Conservation (phyloP, 2,329 filamentous ascomycete genomes). For the Ophiostoma fasciatum region DNA sequence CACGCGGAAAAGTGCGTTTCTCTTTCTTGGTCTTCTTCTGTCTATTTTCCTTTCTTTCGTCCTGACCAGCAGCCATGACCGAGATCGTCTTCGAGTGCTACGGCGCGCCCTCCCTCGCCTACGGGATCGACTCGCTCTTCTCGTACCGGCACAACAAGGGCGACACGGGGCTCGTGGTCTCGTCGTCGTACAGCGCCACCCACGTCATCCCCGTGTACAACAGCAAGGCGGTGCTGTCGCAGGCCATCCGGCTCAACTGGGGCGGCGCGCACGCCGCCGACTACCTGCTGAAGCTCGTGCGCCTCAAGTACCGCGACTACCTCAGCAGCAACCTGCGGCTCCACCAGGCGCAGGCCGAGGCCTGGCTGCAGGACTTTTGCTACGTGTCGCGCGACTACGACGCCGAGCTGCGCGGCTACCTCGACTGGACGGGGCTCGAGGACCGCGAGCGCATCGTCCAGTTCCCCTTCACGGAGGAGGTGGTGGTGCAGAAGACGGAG, state of each 20-base stretch:
- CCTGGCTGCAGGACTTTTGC: conserved; percentile 76
- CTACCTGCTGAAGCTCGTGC: conserved; percentile 78
- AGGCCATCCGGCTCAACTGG: conserved; percentile 87
- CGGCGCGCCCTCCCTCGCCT: conserved; percentile 73
- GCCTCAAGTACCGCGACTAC: conserved; percentile 64
- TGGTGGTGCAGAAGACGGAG: conserved; percentile 81
- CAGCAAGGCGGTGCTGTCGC: conserved; percentile 66
- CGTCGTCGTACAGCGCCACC: conserved; percentile 84
- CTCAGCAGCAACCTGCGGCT: conserved; percentile 67
- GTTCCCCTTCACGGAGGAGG: conserved; percentile 83
- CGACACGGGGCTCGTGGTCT: conserved; percentile 73
- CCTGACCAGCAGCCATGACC: conserved; percentile 94
- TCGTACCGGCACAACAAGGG: conserved; percentile 89
- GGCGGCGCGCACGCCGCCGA: conserved; percentile 81
- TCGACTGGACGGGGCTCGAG: conserved; percentile 87
- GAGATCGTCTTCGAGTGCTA: conserved; percentile 97
- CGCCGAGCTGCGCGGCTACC: conserved; percentile 54
- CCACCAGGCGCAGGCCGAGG: conserved; percentile 72
- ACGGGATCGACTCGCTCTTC: conserved; percentile 93
- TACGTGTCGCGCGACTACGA: conserved; percentile 81
- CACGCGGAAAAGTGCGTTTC: conserved; percentile 61
- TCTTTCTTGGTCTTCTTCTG: background rate
- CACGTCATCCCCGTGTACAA: conserved; percentile 90
- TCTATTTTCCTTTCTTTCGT: too few species aligned
- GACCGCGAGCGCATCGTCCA: conserved; percentile 82